Evolutionary conservation across 371 early-diverging fungal genomes (phyloP).

Genomic region (Mucor velutinosus): DNA sequence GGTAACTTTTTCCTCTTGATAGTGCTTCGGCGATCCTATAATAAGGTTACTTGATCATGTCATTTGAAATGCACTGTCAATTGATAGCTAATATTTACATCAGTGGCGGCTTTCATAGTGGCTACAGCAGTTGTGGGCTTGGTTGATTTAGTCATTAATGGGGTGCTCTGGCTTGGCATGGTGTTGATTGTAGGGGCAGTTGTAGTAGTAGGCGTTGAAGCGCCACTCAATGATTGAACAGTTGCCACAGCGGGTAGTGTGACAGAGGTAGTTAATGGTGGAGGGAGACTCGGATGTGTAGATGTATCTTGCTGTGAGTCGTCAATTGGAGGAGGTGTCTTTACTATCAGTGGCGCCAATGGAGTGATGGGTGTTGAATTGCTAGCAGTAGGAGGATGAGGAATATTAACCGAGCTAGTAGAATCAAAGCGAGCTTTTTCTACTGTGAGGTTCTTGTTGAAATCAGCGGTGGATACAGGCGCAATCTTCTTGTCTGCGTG

Average conservation of each 20-base stretch:
- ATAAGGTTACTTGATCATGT: not conserved
- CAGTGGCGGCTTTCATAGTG: not conserved
- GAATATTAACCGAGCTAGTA: constrained; percentile 11
- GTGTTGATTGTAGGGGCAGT: constrained; percentile 10
- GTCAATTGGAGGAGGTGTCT: not conserved
- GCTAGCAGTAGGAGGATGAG: constrained; percentile 14
- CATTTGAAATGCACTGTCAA: not conserved
- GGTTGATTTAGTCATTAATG: constrained; percentile 5
- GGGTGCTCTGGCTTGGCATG: constrained; percentile 27
- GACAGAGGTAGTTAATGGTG: constrained; percentile 17
- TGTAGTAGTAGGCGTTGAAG: constrained; percentile 14
- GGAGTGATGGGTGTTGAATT: constrained; percentile 11
- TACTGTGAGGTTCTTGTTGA: constrained; percentile 39
- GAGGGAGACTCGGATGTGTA: not conserved
- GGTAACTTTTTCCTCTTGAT: constrained; percentile 21
- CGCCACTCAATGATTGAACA: constrained; percentile 2
- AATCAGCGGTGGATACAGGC: constrained; percentile 12
- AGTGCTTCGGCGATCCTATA: constrained; percentile 6
- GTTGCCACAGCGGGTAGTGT: constrained; percentile 17
- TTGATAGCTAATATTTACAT: constrained; percentile 22
- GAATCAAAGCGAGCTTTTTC: constrained; percentile 37
- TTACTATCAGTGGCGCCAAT: not conserved
- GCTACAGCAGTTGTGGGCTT: not conserved
- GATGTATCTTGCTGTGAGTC: not conserved
- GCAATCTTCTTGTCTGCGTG: constrained; percentile 30